A percentile compares a stretch with the other conserved stretches of the same genome.
Conservation (phyloP, 2,329 filamentous ascomycete genomes). For the Trematosphaeria pertusa region DNA sequence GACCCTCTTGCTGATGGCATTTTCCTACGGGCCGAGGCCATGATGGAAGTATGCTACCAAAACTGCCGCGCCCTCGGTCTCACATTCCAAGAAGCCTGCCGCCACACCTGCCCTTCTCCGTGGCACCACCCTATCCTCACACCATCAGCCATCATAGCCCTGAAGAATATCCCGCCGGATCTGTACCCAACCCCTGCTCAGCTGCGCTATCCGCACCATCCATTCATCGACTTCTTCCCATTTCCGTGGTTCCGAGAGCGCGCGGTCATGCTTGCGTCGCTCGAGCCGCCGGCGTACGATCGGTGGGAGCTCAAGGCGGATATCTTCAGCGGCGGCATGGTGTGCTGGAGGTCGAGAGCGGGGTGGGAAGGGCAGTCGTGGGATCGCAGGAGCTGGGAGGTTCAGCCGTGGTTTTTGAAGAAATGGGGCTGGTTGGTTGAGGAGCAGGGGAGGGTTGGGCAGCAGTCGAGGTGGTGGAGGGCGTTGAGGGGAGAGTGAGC, state of each 20-base stretch:
- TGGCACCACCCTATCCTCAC: conserved; percentile 4
- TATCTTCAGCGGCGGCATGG: conserved; percentile 17
- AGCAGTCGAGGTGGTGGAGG: conserved; percentile 22
- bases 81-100: conserved; percentile 11
- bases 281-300: conserved; percentile 11
- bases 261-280: conserved; percentile 8
- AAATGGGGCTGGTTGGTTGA: conserved; percentile 24
- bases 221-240: conserved; percentile 20
- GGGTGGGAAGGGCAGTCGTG: conserved; percentile 15
- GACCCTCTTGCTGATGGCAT: conserved; percentile 10
- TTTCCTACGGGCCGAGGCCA: conserved; percentile 15
- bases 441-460: conserved; percentile 19
- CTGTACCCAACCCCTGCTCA: conserved; percentile 21
- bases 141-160: conserved; percentile 1
- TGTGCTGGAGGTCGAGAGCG: conserved; percentile 17
- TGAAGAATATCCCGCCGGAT: conserved; percentile 14
- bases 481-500: conserved; percentile 15
- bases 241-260: conserved; percentile 23
- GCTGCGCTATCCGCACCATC: conserved; percentile 14
- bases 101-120: conserved; percentile 13
- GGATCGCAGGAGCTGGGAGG: conserved; percentile 23
- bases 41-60: conserved; percentile 10
- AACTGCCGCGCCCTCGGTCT: conserved; percentile 18
- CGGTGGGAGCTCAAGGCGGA: conserved; percentile 18
- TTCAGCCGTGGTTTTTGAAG: conserved; percentile 17